These are phyloP conservation scores for Blastobotrys arbuscula DNA, from an alignment of 1,139 yeast species.

Conservation along the genomic window DNA sequence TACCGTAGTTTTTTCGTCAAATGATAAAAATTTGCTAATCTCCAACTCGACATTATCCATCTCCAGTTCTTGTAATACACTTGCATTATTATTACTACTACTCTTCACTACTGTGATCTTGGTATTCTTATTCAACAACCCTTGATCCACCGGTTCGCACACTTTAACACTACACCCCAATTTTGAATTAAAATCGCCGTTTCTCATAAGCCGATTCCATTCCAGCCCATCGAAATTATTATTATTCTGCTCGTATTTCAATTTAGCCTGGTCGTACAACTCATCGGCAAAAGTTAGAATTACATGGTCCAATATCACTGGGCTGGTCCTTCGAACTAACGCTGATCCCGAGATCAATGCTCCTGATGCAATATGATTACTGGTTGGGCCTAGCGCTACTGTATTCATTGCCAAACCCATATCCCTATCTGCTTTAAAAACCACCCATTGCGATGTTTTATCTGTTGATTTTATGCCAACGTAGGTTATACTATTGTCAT, in stretches of 20 bases:
- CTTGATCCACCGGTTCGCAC: constrained; percentile 74
- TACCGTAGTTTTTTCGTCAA: constrained; percentile 13
- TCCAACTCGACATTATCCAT: constrained; percentile 20
- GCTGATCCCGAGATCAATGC: constrained; percentile 17
- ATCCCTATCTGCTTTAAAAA: constrained; percentile 18
- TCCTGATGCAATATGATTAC: constrained; percentile 10
- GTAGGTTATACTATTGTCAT: no score
- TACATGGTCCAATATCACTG: constrained; percentile 22
- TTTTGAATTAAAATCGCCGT: constrained; percentile 27
- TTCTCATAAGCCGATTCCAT: constrained; percentile 23
- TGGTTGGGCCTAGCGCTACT: constrained; percentile 17
- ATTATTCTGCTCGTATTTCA: constrained; percentile 11
- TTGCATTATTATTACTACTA: not conserved
- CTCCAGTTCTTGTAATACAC: constrained; percentile 9
- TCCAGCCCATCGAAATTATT: not conserved
- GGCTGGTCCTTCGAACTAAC: constrained; percentile 19
- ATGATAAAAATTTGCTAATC: constrained; percentile 27
- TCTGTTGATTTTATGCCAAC: constrained; percentile 16
- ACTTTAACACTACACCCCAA: constrained; percentile 39
- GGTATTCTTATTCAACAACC: constrained; percentile 43
- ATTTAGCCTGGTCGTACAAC: constrained; percentile 20
- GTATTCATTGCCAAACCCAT: constrained; percentile 18
- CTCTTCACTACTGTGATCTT: constrained; percentile 49
- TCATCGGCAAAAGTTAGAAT: constrained; percentile 24
- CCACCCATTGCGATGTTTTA: constrained; percentile 17